A percentile compares a stretch with the other conserved stretches of the same genome.
phyloP scores from a whole-genome alignment of 2,329 filamentous ascomycete species.

The Chrysoporthe austroafricana region DNA sequence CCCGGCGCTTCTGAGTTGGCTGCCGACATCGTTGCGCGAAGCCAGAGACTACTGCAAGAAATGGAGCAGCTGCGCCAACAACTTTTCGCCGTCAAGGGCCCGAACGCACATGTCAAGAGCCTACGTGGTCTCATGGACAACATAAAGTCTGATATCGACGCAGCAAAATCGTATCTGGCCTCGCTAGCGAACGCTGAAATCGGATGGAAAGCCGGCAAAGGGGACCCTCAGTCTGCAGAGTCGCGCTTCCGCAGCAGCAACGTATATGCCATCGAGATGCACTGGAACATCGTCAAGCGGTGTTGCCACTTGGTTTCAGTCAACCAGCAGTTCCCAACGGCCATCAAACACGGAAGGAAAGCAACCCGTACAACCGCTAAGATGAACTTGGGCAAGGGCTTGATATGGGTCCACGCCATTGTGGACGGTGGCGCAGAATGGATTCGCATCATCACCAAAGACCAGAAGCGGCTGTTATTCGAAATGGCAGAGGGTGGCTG shows the following conservation, averaged over 20 bases:
- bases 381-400: constrained; percentile 2
- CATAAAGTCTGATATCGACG: constrained; percentile 12
- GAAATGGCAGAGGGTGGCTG: constrained; percentile 41
- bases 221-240: constrained; percentile 9
- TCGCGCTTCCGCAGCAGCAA: constrained; percentile 26
- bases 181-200: not conserved
- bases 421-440: constrained; percentile 40
- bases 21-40: constrained; percentile 18
- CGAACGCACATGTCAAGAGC: constrained; percentile 18
- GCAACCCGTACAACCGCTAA: not conserved
- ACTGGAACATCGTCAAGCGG: constrained; percentile 26
- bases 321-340: constrained; percentile 15
- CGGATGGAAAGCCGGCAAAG: not conserved
- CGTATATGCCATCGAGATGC: constrained; percentile 21
- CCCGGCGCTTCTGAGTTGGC: constrained; percentile 14
- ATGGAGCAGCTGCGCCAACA: constrained; percentile 23
- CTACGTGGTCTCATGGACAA: constrained; percentile 18
- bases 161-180: constrained; percentile 11
- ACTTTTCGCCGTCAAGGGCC: constrained; percentile 12
- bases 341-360: not conserved
- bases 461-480: constrained; percentile 35
- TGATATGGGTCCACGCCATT: constrained; percentile 35
- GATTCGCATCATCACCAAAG: constrained; percentile 41
- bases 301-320: constrained; percentile 19
- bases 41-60: constrained; percentile 22